Conservation (phyloP, 2,329 filamentous ascomycete species). For the Venturia nashicola region DNA sequence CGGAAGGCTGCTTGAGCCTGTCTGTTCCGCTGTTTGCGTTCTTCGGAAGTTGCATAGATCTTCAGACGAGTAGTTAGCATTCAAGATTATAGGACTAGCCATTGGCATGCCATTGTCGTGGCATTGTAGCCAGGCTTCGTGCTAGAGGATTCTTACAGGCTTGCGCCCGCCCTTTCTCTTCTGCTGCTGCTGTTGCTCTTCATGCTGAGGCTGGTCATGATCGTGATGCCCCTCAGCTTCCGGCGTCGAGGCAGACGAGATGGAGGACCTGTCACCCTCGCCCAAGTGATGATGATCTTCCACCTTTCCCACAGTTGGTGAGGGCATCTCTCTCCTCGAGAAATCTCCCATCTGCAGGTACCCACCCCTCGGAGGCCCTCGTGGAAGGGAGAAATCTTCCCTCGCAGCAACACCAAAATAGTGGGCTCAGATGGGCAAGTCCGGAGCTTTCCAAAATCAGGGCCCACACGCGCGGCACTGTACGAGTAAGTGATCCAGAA, state of each 20-base stretch:
- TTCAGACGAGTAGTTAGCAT: conserved; percentile 29
- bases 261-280: conserved; percentile 25
- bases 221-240: conserved; percentile 29
- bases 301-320: conserved; percentile 25
- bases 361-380: conserved; percentile 17
- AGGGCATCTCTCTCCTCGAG: conserved; percentile 28
- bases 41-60: conserved; percentile 98
- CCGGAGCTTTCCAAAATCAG: conserved; percentile 11
- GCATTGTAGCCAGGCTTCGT: not conserved
- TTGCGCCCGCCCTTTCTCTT: conserved; percentile 98
- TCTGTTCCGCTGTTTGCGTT: conserved; percentile 92
- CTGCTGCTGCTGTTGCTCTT: conserved; percentile 42
- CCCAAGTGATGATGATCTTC: conserved; percentile 24
- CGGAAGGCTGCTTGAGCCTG: conserved; percentile 96
- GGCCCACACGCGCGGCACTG: conserved; percentile 12
- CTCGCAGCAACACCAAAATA: conserved; percentile 11
- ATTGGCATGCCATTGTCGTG: not conserved
- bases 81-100: conserved; percentile 12
- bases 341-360: conserved; percentile 39
- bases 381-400: conserved; percentile 10
- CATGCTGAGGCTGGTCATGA: conserved; percentile 22
- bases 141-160: conserved; percentile 53
- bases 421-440: conserved; percentile 19
- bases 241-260: conserved; percentile 36
- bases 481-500: not conserved